phyloP scores from a whole-genome alignment of 176 grass and related monocot genomes.

The Bromus sterilis region DNA sequence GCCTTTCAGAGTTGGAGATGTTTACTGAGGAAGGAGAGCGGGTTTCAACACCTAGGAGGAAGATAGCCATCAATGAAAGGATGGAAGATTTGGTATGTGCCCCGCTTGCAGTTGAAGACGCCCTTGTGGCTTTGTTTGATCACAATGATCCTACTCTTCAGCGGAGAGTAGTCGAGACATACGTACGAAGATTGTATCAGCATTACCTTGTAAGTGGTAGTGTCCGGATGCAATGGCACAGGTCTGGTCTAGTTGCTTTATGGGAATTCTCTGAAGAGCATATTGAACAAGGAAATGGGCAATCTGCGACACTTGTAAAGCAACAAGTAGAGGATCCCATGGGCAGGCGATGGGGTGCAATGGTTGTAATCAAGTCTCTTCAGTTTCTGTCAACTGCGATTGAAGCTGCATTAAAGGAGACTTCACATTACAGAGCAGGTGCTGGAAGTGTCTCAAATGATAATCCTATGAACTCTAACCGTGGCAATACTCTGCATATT shows the following conservation, averaged over 20 bases:
- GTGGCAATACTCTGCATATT: conserved; percentile 87
- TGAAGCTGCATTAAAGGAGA: conserved; percentile 76
- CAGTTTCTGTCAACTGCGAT: conserved; percentile 71
- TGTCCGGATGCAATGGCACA: conserved; percentile 86
- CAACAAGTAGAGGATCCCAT: conserved; percentile 41
- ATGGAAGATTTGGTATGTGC: conserved; percentile 94
- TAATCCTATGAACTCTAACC: conserved; percentile 27
- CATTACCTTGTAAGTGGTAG: conserved; percentile 80
- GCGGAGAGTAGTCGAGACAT: conserved; percentile 93
- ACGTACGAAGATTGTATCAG: conserved; percentile 96
- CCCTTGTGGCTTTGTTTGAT: conserved; percentile 92
- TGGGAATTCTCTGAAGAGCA: conserved; percentile 94
- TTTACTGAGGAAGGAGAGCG: conserved; percentile 97
- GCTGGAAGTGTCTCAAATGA: conserved; percentile 29
- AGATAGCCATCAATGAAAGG: conserved; percentile 94
- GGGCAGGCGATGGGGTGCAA: conserved; percentile 71
- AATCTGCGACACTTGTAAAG: conserved; percentile 18
- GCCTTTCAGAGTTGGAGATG: conserved; percentile 96
- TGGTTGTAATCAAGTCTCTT: conserved; percentile 96
- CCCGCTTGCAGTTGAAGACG: conserved; percentile 92
- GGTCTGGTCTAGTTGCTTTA: conserved; percentile 79
- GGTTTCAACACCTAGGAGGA: conserved; percentile 92
- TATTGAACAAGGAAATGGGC: conserved; percentile 57
- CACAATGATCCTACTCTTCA: conserved; percentile 92
- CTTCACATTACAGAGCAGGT: conserved; percentile 22